Conservation (phyloP, 2,329 filamentous ascomycete genomes). For the Monosporascus sp. region DNA sequence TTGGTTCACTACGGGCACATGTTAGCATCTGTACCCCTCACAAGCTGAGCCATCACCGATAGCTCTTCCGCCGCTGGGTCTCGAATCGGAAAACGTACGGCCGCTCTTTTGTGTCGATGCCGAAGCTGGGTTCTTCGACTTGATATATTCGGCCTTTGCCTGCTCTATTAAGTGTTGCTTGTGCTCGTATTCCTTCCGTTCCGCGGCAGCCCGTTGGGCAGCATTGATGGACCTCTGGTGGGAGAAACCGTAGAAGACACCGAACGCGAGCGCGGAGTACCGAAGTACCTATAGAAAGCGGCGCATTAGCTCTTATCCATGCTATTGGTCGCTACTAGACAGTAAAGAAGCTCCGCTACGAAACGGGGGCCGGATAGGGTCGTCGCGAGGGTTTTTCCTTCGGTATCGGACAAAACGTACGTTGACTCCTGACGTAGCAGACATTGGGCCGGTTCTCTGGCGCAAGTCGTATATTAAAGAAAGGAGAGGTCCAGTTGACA, state of each 20-base stretch:
- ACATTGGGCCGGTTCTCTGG: slow-evolving; percentile 49
- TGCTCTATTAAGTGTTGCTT: slow-evolving; percentile 88
- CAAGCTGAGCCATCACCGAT: neutral
- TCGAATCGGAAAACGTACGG: slow-evolving; percentile 26
- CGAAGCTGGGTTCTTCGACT: slow-evolving; percentile 56
- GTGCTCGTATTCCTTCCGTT: slow-evolving; percentile 79
- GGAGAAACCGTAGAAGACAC: slow-evolving; percentile 91
- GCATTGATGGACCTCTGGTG: slow-evolving; percentile 80
- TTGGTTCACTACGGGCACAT: slow-evolving; percentile 50
- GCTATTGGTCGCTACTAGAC: neutral
- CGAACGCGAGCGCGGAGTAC: slow-evolving; percentile 88
- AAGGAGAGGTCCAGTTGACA: slow-evolving; percentile 22
- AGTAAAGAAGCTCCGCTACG: neutral
- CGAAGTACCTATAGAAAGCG: slow-evolving; percentile 71
- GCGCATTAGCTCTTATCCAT: slow-evolving; percentile 4
- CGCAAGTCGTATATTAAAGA: slow-evolving; percentile 29
- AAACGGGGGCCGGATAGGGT: too few relatives aligned
- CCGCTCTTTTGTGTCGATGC: slow-evolving; percentile 26
- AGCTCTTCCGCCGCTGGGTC: neutral
- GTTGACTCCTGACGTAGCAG: slow-evolving; percentile 62
- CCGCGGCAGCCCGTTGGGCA: slow-evolving; percentile 62
- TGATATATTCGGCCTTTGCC: slow-evolving; percentile 86
- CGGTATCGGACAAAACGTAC: slow-evolving; percentile 39
- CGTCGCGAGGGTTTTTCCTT: slow-evolving; percentile 4
- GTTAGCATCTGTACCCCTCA: slow-evolving; percentile 10